Conservation (phyloP, 2,329 filamentous ascomycete species). For the Pleurostoma richardsiae region DNA sequence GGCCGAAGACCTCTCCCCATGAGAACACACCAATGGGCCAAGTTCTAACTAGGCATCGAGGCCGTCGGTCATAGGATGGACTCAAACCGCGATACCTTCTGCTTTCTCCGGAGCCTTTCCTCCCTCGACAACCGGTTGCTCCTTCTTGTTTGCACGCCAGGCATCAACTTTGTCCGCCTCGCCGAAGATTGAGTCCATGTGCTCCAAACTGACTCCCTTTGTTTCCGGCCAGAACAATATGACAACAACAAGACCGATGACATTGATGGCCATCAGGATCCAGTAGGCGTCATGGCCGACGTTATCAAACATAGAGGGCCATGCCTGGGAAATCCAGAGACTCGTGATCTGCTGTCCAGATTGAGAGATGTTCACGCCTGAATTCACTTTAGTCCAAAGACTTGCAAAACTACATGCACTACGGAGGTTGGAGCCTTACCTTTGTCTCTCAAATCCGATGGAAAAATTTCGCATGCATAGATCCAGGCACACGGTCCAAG, state of each 20-base stretch:
- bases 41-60: too few relatives aligned
- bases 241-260: not conserved
- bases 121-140: too few relatives aligned
- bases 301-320: not conserved
- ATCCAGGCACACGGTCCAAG: not conserved
- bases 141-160: not conserved
- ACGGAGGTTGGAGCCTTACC: not conserved
- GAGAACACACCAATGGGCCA: too few relatives aligned
- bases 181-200: not conserved
- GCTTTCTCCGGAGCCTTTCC: too few relatives aligned
- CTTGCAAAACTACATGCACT: too few relatives aligned
- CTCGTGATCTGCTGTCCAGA: not conserved
- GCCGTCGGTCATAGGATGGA: too few relatives aligned
- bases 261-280: not conserved
- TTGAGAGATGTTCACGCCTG: not conserved
- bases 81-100: too few relatives aligned
- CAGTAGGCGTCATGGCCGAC: not conserved
- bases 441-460: not conserved
- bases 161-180: slow-evolving; percentile 1
- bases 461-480: not conserved
- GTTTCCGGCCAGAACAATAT: not conserved
- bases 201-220: not conserved
- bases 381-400: not conserved
- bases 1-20: too few relatives aligned
- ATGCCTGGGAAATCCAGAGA: not conserved